Percentiles rank a stretch among this genome's conserved stretches.
Conservation (phyloP, 1,284 basidiomycete species). For the Leccinum pseudoinsigne region DNA sequence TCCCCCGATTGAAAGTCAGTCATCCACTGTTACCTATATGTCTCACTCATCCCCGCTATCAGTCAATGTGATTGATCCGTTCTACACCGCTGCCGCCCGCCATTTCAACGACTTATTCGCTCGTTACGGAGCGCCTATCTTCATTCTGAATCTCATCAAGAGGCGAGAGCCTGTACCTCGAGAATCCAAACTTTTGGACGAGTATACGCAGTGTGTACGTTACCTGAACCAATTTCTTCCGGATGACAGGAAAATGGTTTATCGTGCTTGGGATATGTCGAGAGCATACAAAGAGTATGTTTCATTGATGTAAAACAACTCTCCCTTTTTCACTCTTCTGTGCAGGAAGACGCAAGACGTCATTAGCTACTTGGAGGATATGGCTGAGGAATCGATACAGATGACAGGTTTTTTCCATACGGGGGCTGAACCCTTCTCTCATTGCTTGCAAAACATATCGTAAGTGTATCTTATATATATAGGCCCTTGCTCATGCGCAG, state of each 20-base stretch:
- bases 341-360: conserved; percentile 91
- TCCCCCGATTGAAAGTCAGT: conserved; percentile 93
- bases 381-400: conserved; percentile 93
- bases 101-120: conserved; percentile 95
- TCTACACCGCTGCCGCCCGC: conserved; percentile 88
- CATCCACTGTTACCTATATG: not conserved
- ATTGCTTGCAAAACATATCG: conserved; percentile 49
- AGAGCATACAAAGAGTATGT: conserved; percentile 84
- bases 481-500: not conserved
- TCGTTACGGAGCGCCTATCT: conserved; percentile 90
- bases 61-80: conserved; percentile 96
- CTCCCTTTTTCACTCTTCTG: not conserved
- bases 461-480: conserved; percentile 34
- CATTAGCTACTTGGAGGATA: conserved; percentile 93
- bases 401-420: conserved; percentile 95
- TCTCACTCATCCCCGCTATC: conserved; percentile 6
- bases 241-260: conserved; percentile 82
- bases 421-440: conserved; percentile 75
- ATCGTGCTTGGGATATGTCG: conserved; percentile 97
- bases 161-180: conserved; percentile 77
- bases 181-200: conserved; percentile 91
- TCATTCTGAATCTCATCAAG: conserved; percentile 97
- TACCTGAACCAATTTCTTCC: conserved; percentile 98
- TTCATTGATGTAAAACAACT: not conserved
- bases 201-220: conserved; percentile 90